A percentile compares a stretch with the other conserved stretches of the same genome.
phyloP scores from a whole-genome alignment of 352 stramenopile species.

The Globisporangium carolinianum region DNA sequence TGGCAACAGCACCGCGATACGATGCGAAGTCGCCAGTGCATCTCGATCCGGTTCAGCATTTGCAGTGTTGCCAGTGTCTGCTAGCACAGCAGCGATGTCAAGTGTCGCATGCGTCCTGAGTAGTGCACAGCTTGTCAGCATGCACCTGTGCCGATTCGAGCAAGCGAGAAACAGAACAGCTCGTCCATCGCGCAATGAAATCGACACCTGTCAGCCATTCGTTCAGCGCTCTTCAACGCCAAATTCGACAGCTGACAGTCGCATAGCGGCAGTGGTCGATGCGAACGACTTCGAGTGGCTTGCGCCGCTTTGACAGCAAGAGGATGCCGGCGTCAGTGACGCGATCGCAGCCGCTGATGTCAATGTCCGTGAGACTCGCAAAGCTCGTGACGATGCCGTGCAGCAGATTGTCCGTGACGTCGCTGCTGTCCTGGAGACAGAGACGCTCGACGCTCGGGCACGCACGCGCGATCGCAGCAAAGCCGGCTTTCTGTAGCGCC shows the following conservation, averaged over 20 bases:
- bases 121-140: too few species aligned
- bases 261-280: conserved; percentile 40
- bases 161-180: too few species aligned
- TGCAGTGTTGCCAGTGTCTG: too few species aligned
- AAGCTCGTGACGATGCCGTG: conserved; percentile 25
- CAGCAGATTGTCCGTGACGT: conserved; percentile 51
- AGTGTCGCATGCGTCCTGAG: too few species aligned
- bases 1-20: too few species aligned
- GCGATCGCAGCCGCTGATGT: conserved; percentile 37
- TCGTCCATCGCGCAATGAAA: too few species aligned
- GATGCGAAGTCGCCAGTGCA: too few species aligned
- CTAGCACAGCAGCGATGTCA: too few species aligned
- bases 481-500: conserved; percentile 41
- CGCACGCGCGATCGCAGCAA: conserved; percentile 19
- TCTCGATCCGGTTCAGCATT: too few species aligned
- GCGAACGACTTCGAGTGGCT: conserved; percentile 26
- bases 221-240: too few species aligned
- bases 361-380: conserved; percentile 26
- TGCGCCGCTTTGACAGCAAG: conserved; percentile 31
- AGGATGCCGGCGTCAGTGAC: conserved; percentile 48
- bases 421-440: conserved; percentile 31
- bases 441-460: conserved; percentile 27
- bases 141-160: too few species aligned
- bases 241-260: conserved; percentile 4
- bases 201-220: too few species aligned